These are phyloP conservation scores for Solanum gandarillasii DNA, from an alignment of 257 asterid genomes.

Conservation along the genomic window DNA sequence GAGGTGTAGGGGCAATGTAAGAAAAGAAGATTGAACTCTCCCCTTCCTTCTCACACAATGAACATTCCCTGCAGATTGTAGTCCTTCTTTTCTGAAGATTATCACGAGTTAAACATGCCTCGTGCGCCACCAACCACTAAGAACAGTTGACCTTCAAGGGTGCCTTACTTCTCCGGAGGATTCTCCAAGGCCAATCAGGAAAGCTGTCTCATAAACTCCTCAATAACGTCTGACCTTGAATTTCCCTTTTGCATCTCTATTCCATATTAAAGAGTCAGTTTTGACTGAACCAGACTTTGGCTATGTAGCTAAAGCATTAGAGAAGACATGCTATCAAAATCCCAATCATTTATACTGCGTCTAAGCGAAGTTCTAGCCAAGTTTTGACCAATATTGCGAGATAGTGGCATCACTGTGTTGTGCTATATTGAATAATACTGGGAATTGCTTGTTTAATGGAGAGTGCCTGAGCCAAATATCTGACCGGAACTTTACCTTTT, in stretches of 20 bases:
- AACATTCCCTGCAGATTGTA: neutral
- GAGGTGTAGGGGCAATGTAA: neutral
- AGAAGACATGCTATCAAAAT: neutral
- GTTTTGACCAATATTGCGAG: neutral
- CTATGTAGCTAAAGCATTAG: neutral
- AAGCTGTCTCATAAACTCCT: neutral
- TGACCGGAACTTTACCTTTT: neutral
- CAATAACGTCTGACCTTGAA: neutral
- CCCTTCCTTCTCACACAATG: neutral
- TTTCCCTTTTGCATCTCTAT: neutral
- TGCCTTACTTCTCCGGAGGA: neutral
- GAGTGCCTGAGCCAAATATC: neutral
- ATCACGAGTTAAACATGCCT: neutral
- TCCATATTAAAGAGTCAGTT: neutral
- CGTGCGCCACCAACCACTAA: neutral
- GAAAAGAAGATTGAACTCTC: neutral
- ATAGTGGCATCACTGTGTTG: neutral
- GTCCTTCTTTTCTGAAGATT: neutral
- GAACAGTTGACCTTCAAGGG: neutral
- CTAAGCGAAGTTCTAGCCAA: neutral
- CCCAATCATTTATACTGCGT: neutral
- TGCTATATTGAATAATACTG: neutral
- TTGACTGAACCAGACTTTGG: neutral
- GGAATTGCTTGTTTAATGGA: neutral
- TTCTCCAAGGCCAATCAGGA: neutral